phyloP scores from a whole-genome alignment of 2,329 filamentous ascomycete species.

The Fusarium incarnatum region DNA sequence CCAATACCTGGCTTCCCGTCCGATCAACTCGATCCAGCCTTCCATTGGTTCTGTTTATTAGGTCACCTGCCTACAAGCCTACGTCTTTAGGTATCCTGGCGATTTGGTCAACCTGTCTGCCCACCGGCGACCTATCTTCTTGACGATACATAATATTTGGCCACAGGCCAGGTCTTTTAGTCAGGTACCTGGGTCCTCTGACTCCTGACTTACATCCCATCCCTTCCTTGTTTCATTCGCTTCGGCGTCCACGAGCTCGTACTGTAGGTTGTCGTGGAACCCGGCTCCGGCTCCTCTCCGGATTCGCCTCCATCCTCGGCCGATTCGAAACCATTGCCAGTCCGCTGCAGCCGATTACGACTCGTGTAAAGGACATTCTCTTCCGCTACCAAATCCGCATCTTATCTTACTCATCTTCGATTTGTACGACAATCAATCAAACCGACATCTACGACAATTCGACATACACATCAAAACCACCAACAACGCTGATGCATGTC shows the following conservation, averaged over 20 bases:
- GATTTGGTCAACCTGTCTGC: conserved; percentile 35
- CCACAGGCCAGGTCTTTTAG: conserved; percentile 7
- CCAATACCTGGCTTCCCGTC: conserved; percentile 35
- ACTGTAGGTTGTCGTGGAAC: conserved; percentile 24
- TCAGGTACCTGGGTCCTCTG: conserved; percentile 8
- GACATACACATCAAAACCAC: conserved; percentile 17
- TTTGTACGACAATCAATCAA: conserved; percentile 13
- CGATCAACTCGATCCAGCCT: conserved; percentile 32
- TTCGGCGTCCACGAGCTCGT: conserved; percentile 26
- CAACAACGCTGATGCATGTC: conserved; percentile 36
- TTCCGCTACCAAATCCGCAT: conserved; percentile 19
- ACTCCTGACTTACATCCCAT: conserved; percentile 19
- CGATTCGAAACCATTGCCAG: conserved; percentile 39
- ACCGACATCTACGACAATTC: conserved; percentile 11
- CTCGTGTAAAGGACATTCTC: conserved; percentile 27
- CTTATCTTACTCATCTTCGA: conserved; percentile 7
- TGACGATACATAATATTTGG: conserved; percentile 31
- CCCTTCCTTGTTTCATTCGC: conserved; percentile 19
- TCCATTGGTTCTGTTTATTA: conserved; percentile 32
- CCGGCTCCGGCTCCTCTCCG: conserved; percentile 42
- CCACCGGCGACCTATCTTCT: conserved; percentile 32
- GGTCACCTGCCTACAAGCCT: conserved; percentile 41
- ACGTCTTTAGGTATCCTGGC: conserved; percentile 36
- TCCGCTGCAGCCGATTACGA: conserved; percentile 33
- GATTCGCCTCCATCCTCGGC: conserved; percentile 43